Base-by-base conservation (phyloP, 805 yeast genomes). In the Candida tibetensis region DNA sequence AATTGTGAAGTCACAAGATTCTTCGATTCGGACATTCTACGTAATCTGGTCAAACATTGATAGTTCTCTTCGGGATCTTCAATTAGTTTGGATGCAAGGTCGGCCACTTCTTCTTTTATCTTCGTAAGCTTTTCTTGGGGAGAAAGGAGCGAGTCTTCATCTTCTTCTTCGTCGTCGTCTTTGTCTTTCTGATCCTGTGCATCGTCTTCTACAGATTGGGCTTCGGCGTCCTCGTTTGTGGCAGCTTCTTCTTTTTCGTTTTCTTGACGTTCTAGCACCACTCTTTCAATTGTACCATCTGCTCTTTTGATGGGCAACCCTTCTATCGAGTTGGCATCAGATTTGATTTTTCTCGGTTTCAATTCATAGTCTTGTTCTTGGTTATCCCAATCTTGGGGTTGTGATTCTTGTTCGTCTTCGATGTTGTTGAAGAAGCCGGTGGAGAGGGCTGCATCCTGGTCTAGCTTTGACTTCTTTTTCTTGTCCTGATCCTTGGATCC, bases 51-150 rank as follows among this genome's bases (percentile, higher is more conserved):
- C 9, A 90, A 66, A 19, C 79, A 68, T 10, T 75, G 55, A 5
- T 83, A 71, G 52, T 90, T 77, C 52, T 87, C 95, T 58, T 93
- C 98, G 5, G 98, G 96, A 41, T 87, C 86, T 56, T 89, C 95
- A 51, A 79, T 79, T 25, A 91, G 63, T 29, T 75, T 74, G 28
- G 86, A 85, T 1, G 95, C 96, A 34, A 82, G 60, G 14, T 76
- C 79, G 0, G 98, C 96, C 29, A 93, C 76, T 39, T 85, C 86
- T 62, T 89, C 97, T 52, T 89, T 85, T 29, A 85, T 67, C 40
- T 76, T 73, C 5, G 72, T 49, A 17, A 86, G 66, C 39, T 69
- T 71, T 55, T 84, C 84, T 40, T 59, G 64, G 1, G 79, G 77
- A 0, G 76, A 51, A 10, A 74, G 52, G 5, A 66, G 72, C 0